phyloP scores from a whole-genome alignment of 805 yeast genomes.

The Barnettozyma populi region DNA sequence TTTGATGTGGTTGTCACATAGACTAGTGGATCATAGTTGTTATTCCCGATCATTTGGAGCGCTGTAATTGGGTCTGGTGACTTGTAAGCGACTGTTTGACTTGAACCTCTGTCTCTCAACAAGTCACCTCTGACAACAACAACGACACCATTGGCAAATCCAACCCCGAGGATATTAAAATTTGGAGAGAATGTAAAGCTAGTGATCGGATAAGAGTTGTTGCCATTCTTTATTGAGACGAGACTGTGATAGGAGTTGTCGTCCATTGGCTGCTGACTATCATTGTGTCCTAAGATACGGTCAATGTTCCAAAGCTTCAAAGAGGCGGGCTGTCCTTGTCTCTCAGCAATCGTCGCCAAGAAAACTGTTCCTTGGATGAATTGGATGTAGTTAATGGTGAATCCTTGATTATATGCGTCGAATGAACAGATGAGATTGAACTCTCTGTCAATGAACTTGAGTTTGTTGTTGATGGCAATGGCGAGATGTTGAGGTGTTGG shows the following conservation, averaged over 20 bases:
- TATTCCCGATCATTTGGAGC: constrained; percentile 44
- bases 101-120: constrained; percentile 80
- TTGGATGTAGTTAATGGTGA: constrained; percentile 54
- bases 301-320: constrained; percentile 71
- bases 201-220: constrained; percentile 74
- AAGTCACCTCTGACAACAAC: constrained; percentile 83
- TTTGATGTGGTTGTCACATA: constrained; percentile 73
- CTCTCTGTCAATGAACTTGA: constrained; percentile 52
- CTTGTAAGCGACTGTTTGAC: constrained; percentile 76
- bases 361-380: constrained; percentile 43
- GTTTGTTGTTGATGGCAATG: constrained; percentile 50
- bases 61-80: constrained; percentile 76
- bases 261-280: constrained; percentile 23
- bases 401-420: constrained; percentile 59
- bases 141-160: constrained; percentile 81
- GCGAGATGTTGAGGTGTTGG: constrained; percentile 52
- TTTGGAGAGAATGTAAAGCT: constrained; percentile 50
- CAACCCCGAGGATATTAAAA: constrained; percentile 64
- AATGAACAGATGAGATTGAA: constrained; percentile 47
- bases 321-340: constrained; percentile 61
- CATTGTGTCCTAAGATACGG: constrained; percentile 33
- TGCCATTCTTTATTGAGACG: constrained; percentile 62
- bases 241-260: constrained; percentile 49
- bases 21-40: constrained; percentile 42
- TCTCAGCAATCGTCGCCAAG: constrained; percentile 69